These are phyloP conservation scores for Oryza longistaminata DNA, from an alignment of 176 grass and related monocot species.

Conservation along the genomic window DNA sequence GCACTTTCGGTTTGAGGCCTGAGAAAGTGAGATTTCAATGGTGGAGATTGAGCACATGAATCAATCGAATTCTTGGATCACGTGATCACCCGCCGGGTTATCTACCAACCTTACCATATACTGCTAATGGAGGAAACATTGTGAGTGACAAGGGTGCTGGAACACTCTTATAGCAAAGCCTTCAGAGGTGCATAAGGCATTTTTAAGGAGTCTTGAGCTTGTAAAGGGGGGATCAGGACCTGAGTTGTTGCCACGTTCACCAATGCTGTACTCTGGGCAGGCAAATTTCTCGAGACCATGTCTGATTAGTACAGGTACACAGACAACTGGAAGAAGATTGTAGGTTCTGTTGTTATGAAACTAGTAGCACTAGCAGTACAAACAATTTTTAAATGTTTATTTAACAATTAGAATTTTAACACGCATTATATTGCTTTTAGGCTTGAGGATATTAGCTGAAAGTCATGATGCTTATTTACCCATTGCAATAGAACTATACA, in stretches of 20 bases:
- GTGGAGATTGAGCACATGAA: conserved; percentile 93
- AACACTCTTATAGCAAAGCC: conserved; percentile 68
- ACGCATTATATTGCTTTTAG: background rate
- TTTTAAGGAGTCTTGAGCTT: conserved; percentile 92
- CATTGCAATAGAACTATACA: background rate
- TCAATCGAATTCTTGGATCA: conserved; percentile 78
- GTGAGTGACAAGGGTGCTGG: conserved; percentile 82
- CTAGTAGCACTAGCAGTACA: background rate
- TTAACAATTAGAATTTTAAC: background rate
- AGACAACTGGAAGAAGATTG: conserved; percentile 90
- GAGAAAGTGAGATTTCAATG: conserved; percentile 44
- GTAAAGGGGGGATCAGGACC: conserved; percentile 85
- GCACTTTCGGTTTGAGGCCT: conserved; percentile 66
- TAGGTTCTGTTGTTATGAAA: conserved; percentile 56
- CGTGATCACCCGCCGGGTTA: conserved; percentile 66
- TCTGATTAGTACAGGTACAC: conserved; percentile 88
- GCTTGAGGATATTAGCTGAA: background rate
- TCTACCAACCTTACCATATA: conserved; percentile 83
- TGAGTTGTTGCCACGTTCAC: conserved; percentile 63
- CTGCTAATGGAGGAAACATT: conserved; percentile 67
- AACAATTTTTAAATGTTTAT: background rate
- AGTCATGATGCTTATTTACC: background rate
- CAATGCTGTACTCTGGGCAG: conserved; percentile 87
- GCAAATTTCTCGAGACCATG: conserved; percentile 97
- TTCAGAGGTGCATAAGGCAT: conserved; percentile 73